Percentiles rank a stretch among this genome's conserved stretches.
Evolutionary conservation across 257 asterid species (phyloP).

Genomic region (Ballota nigra): DNA sequence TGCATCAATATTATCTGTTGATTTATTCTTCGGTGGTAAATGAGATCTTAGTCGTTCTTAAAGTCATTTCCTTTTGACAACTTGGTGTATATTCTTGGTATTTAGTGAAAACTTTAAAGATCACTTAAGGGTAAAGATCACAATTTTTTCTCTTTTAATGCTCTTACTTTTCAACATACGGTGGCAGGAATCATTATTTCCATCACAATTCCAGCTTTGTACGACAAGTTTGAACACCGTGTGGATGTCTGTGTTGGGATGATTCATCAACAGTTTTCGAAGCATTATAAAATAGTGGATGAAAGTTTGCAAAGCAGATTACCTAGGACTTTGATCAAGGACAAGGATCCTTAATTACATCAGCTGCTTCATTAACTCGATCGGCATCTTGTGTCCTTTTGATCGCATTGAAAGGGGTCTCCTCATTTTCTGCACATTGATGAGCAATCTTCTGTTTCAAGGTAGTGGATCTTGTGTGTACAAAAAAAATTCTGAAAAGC

Average conservation of each 20-base stretch:
- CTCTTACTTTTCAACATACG: conserved; percentile 24
- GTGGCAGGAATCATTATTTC: conserved; percentile 68
- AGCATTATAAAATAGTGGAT: conserved; percentile 79
- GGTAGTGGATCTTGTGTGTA: conserved; percentile 4
- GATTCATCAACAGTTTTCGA: conserved; percentile 65
- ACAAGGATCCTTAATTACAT: conserved; percentile 50
- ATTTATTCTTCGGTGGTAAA: background rate
- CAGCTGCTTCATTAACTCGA: conserved; percentile 6
- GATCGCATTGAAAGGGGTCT: background rate
- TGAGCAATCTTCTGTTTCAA: background rate
- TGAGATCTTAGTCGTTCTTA: background rate
- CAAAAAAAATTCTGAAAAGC: conserved; percentile 6
- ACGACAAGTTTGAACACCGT: conserved; percentile 58
- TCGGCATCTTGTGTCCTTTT: background rate
- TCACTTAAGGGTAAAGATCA: background rate
- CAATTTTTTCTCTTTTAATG: background rate
- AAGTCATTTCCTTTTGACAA: background rate
- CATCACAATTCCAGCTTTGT: conserved; percentile 72
- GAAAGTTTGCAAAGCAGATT: conserved; percentile 69
- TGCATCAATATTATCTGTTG: background rate
- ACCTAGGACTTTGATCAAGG: conserved; percentile 53
- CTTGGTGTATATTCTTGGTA: background rate
- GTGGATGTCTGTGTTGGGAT: conserved; percentile 63
- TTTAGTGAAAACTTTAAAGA: background rate
- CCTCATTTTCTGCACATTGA: background rate